These are phyloP conservation scores for Podospora sp. DNA, from an alignment of 495 filamentous ascomycete genomes.

Conservation along the genomic window DNA sequence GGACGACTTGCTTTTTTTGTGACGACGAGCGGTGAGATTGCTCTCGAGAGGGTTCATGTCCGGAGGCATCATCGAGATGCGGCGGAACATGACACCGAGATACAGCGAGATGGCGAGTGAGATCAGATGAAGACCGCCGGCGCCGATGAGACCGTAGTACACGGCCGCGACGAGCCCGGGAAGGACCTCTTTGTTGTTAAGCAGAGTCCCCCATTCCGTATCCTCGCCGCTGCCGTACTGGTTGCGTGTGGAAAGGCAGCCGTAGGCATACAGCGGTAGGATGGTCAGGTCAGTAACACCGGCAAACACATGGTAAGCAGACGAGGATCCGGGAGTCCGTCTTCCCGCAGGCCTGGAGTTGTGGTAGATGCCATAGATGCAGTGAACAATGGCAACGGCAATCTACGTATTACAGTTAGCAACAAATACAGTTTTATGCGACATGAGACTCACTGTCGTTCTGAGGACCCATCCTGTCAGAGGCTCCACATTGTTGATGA, in stretches of 20 bases:
- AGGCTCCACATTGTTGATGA: conserved; percentile 64
- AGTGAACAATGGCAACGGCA: conserved; percentile 68
- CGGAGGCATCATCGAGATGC: conserved; percentile 77
- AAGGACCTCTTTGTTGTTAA: conserved; percentile 51
- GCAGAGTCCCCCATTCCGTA: conserved; percentile 63
- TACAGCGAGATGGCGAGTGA: conserved; percentile 71
- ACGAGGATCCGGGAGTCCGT: conserved; percentile 73
- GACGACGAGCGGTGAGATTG: conserved; percentile 73
- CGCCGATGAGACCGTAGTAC: conserved; percentile 63
- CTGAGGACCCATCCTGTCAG: conserved; percentile 74
- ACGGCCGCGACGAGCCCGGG: conserved; percentile 60
- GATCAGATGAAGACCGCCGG: conserved; percentile 67
- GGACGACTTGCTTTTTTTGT: conserved; percentile 78
- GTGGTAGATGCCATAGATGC: conserved; percentile 77
- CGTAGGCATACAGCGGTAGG: conserved; percentile 77
- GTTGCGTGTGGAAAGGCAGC: conserved; percentile 58
- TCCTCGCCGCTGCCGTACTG: conserved; percentile 39
- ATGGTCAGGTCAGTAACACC: conserved; percentile 69
- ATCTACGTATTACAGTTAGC: conserved; percentile 50
- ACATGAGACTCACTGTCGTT: conserved; percentile 62
- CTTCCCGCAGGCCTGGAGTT: conserved; percentile 65
- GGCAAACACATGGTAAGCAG: conserved; percentile 84
- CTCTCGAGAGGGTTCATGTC: conserved; percentile 92
- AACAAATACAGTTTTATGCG: not conserved
- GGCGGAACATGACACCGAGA: conserved; percentile 73